phyloP scores from a whole-genome alignment of 2,329 filamentous ascomycete species.

The Colletotrichum scovillei region DNA sequence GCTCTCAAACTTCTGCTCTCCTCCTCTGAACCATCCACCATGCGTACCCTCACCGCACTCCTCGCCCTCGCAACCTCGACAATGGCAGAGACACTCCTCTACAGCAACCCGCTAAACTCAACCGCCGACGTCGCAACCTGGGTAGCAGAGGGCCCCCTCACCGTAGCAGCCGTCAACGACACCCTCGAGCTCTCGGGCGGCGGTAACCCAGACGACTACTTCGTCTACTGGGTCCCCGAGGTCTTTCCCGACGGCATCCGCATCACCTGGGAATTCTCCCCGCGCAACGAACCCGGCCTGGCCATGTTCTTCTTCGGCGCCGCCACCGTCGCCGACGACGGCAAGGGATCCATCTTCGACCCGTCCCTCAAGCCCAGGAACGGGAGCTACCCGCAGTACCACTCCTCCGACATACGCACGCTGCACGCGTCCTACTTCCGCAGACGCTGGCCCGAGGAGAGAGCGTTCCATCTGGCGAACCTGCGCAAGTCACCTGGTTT shows the following conservation, averaged over 20 bases:
- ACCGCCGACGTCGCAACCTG: slow-evolving; percentile 41
- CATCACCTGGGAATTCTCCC: slow-evolving; percentile 46
- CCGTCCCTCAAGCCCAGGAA: slow-evolving; percentile 41
- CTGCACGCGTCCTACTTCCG: slow-evolving; percentile 40
- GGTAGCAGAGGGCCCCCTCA: slow-evolving; percentile 45
- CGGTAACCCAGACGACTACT: slow-evolving; percentile 42
- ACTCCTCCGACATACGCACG: slow-evolving; percentile 38
- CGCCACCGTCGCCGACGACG: slow-evolving; percentile 40
- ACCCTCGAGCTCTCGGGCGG: slow-evolving; percentile 43
- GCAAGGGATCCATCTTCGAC: slow-evolving; percentile 42
- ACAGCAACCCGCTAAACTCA: slow-evolving; percentile 44
- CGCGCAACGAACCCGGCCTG: slow-evolving; percentile 44
- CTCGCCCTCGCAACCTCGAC: slow-evolving; percentile 13
- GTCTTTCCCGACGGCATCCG: slow-evolving; percentile 45
- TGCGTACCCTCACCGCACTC: neutral
- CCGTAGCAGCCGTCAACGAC: slow-evolving; percentile 40
- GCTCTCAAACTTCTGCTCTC: neutral
- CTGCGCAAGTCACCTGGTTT: slow-evolving; percentile 46
- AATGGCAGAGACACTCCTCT: slow-evolving; percentile 41
- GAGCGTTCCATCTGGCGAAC: slow-evolving; percentile 44
- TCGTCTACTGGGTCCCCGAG: slow-evolving; percentile 47
- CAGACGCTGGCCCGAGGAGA: slow-evolving; percentile 43
- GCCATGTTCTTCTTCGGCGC: slow-evolving; percentile 49
- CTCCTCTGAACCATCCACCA: neutral
- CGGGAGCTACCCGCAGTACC: slow-evolving; percentile 39